Evolutionary conservation across 108 stramenopile species (phyloP), one percentile per base, ranked within the genome.

Genomic region (Mayamaea pseudoterrestris): DNA sequence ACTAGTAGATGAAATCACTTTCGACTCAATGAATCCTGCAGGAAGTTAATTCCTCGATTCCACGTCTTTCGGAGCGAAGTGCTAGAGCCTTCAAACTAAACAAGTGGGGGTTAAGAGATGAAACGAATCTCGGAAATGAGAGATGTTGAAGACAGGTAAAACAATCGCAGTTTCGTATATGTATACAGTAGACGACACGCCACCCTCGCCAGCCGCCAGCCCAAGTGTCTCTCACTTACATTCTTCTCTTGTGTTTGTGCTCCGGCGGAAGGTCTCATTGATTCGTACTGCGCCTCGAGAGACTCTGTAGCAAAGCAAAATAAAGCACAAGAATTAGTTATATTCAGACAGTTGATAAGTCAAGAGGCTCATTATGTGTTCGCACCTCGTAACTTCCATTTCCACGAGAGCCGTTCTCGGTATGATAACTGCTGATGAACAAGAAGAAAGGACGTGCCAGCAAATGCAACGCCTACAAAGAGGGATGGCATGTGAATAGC

Each of bases 401-500:
- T 70, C 7, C 44, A 57, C 23, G 79, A 69, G 37, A 80, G 28
- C 14, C 69, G 44, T 52, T 57, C 37, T 39, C 79, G 56, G 30
- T 76, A 63, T 20, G 79, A 76, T 29, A 80, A 39, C 53, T 80
- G 71, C 18, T 73, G 58, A 43, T 80, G 72, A 23, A 76, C 52
- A 7, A 76, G 55, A 13, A 76, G 45, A 40, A 76, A 76, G 6
- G 61, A 59, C 13, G 55, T 39, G 35, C 74, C 74, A 9, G 75
- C 57, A 31, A 66, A 31, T 7, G 61, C 13, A 16, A 72, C 73
- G 27, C 79, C 79, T 14, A 74, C 69, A 20, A 80, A 30, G 25
- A 73, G 55, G 5, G 74, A 76, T 22, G 79, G 79, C n/a, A 80
- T n/a, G 53, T 80, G 79, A n/a, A n/a, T n/a, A n/a, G n/a, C n/a